Conservation (phyloP, 1,284 basidiomycete genomes). For the Fistulinella cinereoalba region DNA sequence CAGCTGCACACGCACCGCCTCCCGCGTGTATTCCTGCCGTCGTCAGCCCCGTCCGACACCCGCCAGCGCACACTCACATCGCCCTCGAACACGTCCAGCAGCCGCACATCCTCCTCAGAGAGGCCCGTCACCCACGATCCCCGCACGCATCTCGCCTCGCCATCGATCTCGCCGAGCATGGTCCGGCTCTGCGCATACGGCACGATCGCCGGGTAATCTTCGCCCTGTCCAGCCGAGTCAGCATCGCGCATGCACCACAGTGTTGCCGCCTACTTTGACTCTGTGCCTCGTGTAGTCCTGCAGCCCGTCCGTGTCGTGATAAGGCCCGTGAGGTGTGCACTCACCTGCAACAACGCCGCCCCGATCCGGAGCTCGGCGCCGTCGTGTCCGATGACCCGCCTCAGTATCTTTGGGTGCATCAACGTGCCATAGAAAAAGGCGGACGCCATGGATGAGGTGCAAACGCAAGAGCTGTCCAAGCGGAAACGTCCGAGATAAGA, state of each 20-base stretch:
- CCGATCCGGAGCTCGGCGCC: slow-evolving; percentile 55
- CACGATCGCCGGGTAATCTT: slow-evolving; percentile 80
- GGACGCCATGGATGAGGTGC: slow-evolving; percentile 25
- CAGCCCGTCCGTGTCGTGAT: background rate
- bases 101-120: slow-evolving; percentile 51
- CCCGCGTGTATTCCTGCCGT: slow-evolving; percentile 67
- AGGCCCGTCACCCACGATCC: slow-evolving; percentile 73
- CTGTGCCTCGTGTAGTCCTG: slow-evolving; percentile 79
- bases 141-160: slow-evolving; percentile 56
- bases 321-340: slow-evolving; percentile 11
- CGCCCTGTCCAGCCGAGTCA: slow-evolving; percentile 42
- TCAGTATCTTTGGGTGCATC: slow-evolving; percentile 69
- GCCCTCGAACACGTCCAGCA: slow-evolving; percentile 78
- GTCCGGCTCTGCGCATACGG: slow-evolving; percentile 46
- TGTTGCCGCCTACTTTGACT: slow-evolving; percentile 43
- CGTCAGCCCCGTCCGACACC: background rate
- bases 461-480: background rate
- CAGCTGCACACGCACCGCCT: slow-evolving; percentile 52
- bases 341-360: slow-evolving; percentile 51
- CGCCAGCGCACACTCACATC: slow-evolving; percentile 48
- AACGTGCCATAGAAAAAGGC: slow-evolving; percentile 90
- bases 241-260: no score
- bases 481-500: slow-evolving; percentile 4
- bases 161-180: slow-evolving; percentile 46
- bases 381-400: slow-evolving; percentile 59